Conservation (phyloP, 2,329 filamentous ascomycete species). For the Drechslera avenae region DNA sequence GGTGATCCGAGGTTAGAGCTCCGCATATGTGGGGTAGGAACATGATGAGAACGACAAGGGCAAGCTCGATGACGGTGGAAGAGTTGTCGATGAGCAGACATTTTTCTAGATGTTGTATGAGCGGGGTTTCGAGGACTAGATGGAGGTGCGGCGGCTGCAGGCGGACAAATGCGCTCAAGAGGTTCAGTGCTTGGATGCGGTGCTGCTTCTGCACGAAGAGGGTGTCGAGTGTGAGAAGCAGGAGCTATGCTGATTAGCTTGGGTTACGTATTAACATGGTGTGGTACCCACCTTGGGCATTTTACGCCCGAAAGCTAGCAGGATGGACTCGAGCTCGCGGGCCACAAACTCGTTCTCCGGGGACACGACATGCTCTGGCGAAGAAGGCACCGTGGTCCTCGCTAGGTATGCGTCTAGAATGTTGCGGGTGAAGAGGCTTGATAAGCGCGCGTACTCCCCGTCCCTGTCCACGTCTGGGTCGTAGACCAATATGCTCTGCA, state of each 20-base stretch:
- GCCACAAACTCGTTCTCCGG: constrained; percentile 55
- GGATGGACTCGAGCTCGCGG: constrained; percentile 59
- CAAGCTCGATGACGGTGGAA: constrained; percentile 75
- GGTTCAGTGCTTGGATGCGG: constrained; percentile 66
- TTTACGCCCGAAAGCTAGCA: constrained; percentile 66
- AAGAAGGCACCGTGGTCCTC: constrained; percentile 47
- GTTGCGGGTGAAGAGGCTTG: constrained; percentile 61
- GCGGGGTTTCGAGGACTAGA: constrained; percentile 70
- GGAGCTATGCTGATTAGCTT: constrained; percentile 55
- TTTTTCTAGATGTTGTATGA: constrained; percentile 73
- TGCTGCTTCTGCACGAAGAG: constrained; percentile 69
- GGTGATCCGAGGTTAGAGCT: constrained; percentile 63
- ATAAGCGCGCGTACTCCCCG: constrained; percentile 52
- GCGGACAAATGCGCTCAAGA: constrained; percentile 75
- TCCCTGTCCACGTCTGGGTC: constrained; percentile 63
- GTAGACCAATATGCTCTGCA: constrained; percentile 67
- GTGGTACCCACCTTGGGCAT: constrained; percentile 61
- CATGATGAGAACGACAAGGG: constrained; percentile 78
- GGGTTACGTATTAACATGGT: not conserved
- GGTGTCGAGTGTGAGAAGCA: constrained; percentile 68
- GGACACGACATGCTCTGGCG: constrained; percentile 46
- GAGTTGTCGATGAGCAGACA: constrained; percentile 80
- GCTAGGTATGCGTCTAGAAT: constrained; percentile 53
- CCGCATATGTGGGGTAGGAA: constrained; percentile 80
- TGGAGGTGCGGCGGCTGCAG: constrained; percentile 81